These are phyloP conservation scores for Alternaria brassicicola DNA, from an alignment of 2,329 filamentous ascomycete genomes.

Conservation along the genomic window DNA sequence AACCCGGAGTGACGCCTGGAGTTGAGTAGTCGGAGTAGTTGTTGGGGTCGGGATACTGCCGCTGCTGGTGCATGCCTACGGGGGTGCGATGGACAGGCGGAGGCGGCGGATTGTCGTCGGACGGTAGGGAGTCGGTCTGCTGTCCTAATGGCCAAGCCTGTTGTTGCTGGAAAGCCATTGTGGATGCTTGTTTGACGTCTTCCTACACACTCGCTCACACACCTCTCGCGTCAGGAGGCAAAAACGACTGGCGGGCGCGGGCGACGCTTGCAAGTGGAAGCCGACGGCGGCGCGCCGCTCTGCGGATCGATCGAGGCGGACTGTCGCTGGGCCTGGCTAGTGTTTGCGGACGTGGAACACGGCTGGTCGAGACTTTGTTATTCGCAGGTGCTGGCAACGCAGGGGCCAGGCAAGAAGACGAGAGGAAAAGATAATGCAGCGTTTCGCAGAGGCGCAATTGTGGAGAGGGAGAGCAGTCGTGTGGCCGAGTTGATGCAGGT, in stretches of 20 bases:
- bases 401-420: neutral
- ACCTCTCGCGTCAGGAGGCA: slow-evolving; percentile 15
- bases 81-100: slow-evolving; percentile 43
- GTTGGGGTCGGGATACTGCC: slow-evolving; percentile 34
- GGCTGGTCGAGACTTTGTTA: slow-evolving; percentile 6
- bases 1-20: slow-evolving; percentile 59
- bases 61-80: slow-evolving; percentile 38
- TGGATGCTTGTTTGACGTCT: slow-evolving; percentile 3
- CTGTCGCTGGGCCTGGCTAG: slow-evolving; percentile 5
- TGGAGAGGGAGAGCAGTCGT: neutral
- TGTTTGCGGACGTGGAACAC: slow-evolving; percentile 2
- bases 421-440: neutral
- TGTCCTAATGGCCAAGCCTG: slow-evolving; percentile 31
- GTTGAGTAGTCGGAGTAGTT: slow-evolving; percentile 45
- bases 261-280: slow-evolving; percentile 8
- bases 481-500: slow-evolving; percentile 5
- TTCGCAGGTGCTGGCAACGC: neutral
- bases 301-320: slow-evolving; percentile 15
- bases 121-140: slow-evolving; percentile 26
- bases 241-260: slow-evolving; percentile 1
- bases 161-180: slow-evolving; percentile 32
- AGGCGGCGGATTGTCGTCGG: slow-evolving; percentile 39
- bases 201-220: slow-evolving; percentile 9
- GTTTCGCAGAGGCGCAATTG: slow-evolving; percentile 4
- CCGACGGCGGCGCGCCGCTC: slow-evolving; percentile 20